Evolutionary conservation across 164 flowering plant genomes (phyloP), one percentile per base, ranked within the genome.

Genomic region (Aristolochia contorta): DNA sequence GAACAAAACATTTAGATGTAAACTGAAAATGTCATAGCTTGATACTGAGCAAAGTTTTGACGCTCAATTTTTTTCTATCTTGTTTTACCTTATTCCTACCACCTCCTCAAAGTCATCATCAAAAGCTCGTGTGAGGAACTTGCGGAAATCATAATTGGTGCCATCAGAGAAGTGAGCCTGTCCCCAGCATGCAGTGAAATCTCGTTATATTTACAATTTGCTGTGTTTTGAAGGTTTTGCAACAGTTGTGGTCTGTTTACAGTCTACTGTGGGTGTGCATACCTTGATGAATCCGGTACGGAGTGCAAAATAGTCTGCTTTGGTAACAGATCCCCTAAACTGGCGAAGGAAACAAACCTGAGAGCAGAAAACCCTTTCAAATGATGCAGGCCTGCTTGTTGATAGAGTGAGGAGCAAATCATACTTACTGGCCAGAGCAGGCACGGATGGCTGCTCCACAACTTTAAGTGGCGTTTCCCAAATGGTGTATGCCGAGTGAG

Each of bases 271-370:
- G 30, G 2, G 22, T 41, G 19, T 23, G 62, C 33, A 9, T 45
- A 87, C 94, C 79, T 52, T 69, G 18, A 83, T 81, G 70, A 87
- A 87, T 41, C 94, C 94, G 72, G 80, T 84, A 12, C 94, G 80
- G 16, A 87, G 88, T 60, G 78, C 80, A 45, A 84, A 64, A 37
- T 87, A 87, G 58, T 87, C 94, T 18, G 73, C 74, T 74, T 71
- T 82, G 51, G 75, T 75, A 18, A 87, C 80, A 0, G 88, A 81
- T 22, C 62, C 67, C 48, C 56, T 70, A 64, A 82, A 84, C 49
- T 81, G 86, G 37, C 86, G 67, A 37, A 81, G 23, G 59, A 84
- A 81, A 71, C 72, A 73, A 47, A 63, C 86, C 94, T 86, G 71
- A 10, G 12, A 53, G 23, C 18, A 14, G 22, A 25, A n/a, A 25